Conservation (phyloP, 352 stramenopile genomes). For the Globisporangium canariense region DNA sequence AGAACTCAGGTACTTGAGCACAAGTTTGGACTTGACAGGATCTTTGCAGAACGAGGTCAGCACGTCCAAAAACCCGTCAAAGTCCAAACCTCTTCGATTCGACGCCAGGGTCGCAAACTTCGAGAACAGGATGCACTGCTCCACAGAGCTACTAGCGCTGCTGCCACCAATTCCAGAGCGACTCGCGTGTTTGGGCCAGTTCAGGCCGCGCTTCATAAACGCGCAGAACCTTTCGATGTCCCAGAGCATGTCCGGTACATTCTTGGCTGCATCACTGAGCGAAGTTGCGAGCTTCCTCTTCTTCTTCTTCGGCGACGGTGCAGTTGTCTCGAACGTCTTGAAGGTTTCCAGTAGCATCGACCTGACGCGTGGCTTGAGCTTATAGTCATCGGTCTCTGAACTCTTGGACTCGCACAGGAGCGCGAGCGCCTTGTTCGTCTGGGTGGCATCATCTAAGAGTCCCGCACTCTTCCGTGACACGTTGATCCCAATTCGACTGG, state of each 20-base stretch:
- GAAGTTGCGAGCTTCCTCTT: constrained; percentile 26
- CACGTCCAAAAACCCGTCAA: constrained; percentile 41
- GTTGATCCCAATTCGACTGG: constrained; percentile 9
- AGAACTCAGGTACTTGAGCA: constrained; percentile 46
- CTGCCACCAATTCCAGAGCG: neutral
- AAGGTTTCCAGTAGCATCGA: constrained; percentile 36
- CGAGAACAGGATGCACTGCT: constrained; percentile 67
- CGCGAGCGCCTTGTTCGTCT: neutral
- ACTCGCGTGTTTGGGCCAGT: constrained; percentile 5
- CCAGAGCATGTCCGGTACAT: constrained; percentile 22
- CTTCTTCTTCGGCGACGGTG: constrained; percentile 47
- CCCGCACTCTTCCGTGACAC: neutral
- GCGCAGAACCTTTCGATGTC: constrained; percentile 66
- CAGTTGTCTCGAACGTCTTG: constrained; percentile 29
- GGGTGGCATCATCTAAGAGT: neutral
- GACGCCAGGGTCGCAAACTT: constrained; percentile 44
- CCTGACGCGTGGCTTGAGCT: constrained; percentile 26
- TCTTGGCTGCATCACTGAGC: neutral
- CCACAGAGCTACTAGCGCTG: neutral
- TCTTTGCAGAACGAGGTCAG: constrained; percentile 45
- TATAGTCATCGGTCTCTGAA: constrained; percentile 16
- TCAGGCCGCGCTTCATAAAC: constrained; percentile 29
- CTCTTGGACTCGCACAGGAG: constrained; percentile 14
- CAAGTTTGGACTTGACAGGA: constrained; percentile 32
- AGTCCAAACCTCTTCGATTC: constrained; percentile 27